Base-by-base conservation (phyloP, 495 filamentous ascomycete genomes). In the Massariosphaeria phaeospora region DNA sequence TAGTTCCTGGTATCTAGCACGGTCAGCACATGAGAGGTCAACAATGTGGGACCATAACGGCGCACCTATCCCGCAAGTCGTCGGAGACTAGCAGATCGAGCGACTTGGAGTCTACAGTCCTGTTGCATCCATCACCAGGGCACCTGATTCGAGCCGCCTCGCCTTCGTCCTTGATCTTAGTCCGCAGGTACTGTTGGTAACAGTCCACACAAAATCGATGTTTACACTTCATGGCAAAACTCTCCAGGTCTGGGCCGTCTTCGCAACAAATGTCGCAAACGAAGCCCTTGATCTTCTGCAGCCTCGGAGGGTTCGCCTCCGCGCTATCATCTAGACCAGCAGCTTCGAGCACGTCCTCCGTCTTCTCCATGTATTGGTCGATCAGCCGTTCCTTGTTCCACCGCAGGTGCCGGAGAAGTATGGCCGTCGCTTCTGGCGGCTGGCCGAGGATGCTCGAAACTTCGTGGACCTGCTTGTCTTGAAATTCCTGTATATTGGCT, bases 381-480 rank as follows among this genome's bases (percentile, higher is more conserved):
- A 97, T 91, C 57, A 98, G 69, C 29, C 87, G 81, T 66, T 98
- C 93, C 66, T 95, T 91, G 68, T 95, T 96, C 93, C 93, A 98
- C 61, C 89, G 79, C 40, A 85, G 85, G 67, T 89, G 81, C 41
- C 93, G 85, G 41, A 98, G 73, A 9, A 98, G 73, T 33, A 98
- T 96, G 1, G 89, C 94, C 0, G 83, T 81, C 48, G 88, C 84
- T 72, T 96, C 93, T 61, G 88, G 84, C 9, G 86, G 82, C 61
- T 95, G 79, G 13, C 89, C 85, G 2, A 97, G 75, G 48, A 98
- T 90, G 72, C 81, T 82, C 45, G 90, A 88, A 26, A 96, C 88
- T 65, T 96, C 91, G 62, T 85, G 78, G 50, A 97, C 78, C 64
- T 96, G 85, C 35, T 81, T 76, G 61, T 89, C 81, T 69, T 97